A percentile compares a stretch with the other conserved stretches of the same genome.
Evolutionary conservation across 1,284 basidiomycete species (phyloP).

Genomic region (Leccinum subrobustum): DNA sequence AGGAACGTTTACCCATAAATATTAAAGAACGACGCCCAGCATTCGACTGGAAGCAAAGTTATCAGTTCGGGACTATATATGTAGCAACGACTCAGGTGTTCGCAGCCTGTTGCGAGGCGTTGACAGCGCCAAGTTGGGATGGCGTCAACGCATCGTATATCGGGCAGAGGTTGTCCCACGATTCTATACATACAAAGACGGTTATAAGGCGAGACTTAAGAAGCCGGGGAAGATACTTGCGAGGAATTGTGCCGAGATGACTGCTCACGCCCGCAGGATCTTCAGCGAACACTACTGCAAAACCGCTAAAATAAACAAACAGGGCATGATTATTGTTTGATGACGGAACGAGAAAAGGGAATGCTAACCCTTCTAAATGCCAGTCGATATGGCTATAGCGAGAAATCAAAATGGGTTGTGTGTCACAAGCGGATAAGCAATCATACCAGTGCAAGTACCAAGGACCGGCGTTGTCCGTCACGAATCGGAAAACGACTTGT

Average conservation of each 20-base stretch:
- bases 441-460: constrained; percentile 33
- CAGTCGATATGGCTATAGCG: neutral
- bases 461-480: constrained; percentile 38
- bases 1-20: too few relatives aligned
- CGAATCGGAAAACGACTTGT: constrained; percentile 35
- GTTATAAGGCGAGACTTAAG: neutral
- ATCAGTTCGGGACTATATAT: too few relatives aligned
- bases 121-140: neutral
- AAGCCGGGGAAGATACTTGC: neutral
- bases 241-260: neutral
- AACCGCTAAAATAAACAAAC: neutral
- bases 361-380: neutral
- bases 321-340: neutral
- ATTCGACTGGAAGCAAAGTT: too few relatives aligned
- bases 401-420: neutral
- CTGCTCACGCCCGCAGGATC: neutral
- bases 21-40: too few relatives aligned
- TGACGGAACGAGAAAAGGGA: neutral
- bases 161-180: neutral
- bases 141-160: neutral
- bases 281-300: neutral
- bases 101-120: neutral
- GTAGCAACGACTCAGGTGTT: neutral
- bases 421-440: neutral
- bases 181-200: neutral